Evolutionary conservation across 2,329 filamentous ascomycete genomes (phyloP).

Genomic region (Pseudogymnoascus sp.): DNA sequence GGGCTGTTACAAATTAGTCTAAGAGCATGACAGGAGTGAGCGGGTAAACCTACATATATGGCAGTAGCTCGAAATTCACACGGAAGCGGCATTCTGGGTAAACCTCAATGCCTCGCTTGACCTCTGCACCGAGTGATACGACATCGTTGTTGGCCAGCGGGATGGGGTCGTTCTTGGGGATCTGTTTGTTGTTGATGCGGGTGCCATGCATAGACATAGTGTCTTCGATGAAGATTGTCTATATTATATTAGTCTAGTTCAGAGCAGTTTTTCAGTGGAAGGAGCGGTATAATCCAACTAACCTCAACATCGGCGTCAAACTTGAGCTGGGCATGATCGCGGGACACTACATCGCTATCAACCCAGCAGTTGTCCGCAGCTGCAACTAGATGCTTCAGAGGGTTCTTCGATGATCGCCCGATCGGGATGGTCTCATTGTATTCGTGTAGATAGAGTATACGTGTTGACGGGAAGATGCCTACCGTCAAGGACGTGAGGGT

Average conservation of each 20-base stretch:
- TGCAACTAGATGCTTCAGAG: slow-evolving; percentile 37
- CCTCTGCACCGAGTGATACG: slow-evolving; percentile 41
- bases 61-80: slow-evolving; percentile 21
- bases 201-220: slow-evolving; percentile 56
- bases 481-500: slow-evolving; percentile 9
- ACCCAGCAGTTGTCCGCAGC: slow-evolving; percentile 55
- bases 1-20: not conserved
- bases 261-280: not conserved
- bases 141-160: slow-evolving; percentile 30
- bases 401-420: slow-evolving; percentile 40
- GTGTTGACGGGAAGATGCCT: slow-evolving; percentile 7
- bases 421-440: slow-evolving; percentile 25
- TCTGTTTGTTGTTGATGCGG: slow-evolving; percentile 40
- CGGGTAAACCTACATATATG: slow-evolving; percentile 22
- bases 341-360: slow-evolving; percentile 64
- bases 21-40: not conserved
- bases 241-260: slow-evolving; percentile 23
- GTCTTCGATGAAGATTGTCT: slow-evolving; percentile 44
- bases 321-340: slow-evolving; percentile 53
- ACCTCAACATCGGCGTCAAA: slow-evolving; percentile 41
- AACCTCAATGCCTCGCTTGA: slow-evolving; percentile 39
- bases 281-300: slow-evolving; percentile 18
- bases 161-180: slow-evolving; percentile 28
- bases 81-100: slow-evolving; percentile 28
- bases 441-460: slow-evolving; percentile 10